phyloP scores from a whole-genome alignment of 768 basidiomycete species.

The Cubamyces lactineus region DNA sequence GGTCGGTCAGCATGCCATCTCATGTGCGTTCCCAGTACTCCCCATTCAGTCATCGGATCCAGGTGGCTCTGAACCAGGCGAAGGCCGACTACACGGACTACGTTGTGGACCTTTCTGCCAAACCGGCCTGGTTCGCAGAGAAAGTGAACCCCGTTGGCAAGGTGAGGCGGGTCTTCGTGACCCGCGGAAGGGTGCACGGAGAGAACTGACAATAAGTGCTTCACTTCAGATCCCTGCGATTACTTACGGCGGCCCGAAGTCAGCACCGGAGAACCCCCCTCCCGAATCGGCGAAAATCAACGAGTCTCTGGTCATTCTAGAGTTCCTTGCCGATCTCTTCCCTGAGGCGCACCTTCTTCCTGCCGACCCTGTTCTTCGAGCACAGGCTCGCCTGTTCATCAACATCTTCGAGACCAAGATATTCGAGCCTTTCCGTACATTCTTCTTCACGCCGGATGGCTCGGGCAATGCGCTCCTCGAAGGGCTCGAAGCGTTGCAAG shows the following conservation, averaged over 20 bases:
- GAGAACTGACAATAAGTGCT: no score
- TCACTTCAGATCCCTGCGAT: constrained; percentile 62
- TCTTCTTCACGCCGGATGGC: constrained; percentile 53
- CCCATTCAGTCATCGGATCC: constrained; percentile 35
- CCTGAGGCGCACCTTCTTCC: constrained; percentile 54
- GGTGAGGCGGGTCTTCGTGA: constrained; percentile 37
- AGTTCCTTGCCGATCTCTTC: constrained; percentile 66
- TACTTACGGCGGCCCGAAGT: constrained; percentile 61
- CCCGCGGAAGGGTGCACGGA: not conserved
- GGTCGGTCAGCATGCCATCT: not conserved
- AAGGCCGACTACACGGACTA: constrained; percentile 50
- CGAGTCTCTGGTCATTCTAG: constrained; percentile 66
- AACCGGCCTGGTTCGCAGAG: constrained; percentile 68
- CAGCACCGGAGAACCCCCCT: constrained; percentile 57
- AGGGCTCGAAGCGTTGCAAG: constrained; percentile 51
- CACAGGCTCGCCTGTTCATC: constrained; percentile 65
- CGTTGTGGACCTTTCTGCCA: constrained; percentile 61
- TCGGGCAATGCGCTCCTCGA: constrained; percentile 44
- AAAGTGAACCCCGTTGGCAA: constrained; percentile 68
- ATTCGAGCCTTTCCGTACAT: constrained; percentile 40
- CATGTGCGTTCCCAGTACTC: constrained; percentile 5
- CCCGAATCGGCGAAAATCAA: constrained; percentile 60
- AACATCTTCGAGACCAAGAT: constrained; percentile 53
- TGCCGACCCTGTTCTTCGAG: constrained; percentile 55
- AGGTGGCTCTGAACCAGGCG: constrained; percentile 62